Percentiles rank a stretch among this genome's conserved stretches.
These are phyloP conservation scores for Yamadazyma spencermartinsiae DNA, from an alignment of 1,139 yeast genomes.

Conservation along the genomic window DNA sequence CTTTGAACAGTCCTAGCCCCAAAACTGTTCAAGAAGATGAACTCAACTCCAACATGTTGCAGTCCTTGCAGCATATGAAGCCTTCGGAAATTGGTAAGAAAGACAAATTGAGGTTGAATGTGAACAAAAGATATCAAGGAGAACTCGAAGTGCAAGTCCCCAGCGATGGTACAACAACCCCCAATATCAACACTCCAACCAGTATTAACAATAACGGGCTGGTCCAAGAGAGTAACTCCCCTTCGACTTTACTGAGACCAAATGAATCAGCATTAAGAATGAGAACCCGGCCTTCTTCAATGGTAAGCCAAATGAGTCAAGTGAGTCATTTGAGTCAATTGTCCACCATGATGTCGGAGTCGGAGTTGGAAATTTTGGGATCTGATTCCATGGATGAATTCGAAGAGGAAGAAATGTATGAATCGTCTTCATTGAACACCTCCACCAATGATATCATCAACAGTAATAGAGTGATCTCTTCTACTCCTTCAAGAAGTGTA, in stretches of 20 bases:
- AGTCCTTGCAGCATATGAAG: not conserved
- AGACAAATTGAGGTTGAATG: not conserved
- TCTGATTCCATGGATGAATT: slow-evolving; percentile 49
- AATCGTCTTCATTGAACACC: slow-evolving; percentile 16
- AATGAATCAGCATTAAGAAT: slow-evolving; percentile 5
- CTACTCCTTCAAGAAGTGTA: slow-evolving; percentile 1
- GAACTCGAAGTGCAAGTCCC: not conserved
- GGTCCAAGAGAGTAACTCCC: slow-evolving; percentile 3
- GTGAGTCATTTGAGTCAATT: slow-evolving; percentile 57
- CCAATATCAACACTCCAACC: slow-evolving; percentile 3
- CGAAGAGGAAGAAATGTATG: slow-evolving; percentile 32
- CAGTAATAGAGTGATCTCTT: slow-evolving; percentile 4
- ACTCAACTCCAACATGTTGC: not conserved
- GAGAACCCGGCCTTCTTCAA: slow-evolving; percentile 61
- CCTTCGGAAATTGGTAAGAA: not conserved
- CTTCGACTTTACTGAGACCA: slow-evolving; percentile 3
- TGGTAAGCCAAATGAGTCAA: slow-evolving; percentile 63
- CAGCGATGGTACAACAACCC: not conserved
- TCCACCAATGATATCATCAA: slow-evolving; percentile 13
- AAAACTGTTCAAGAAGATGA: slow-evolving; percentile 14
- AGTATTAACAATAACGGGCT: slow-evolving; percentile 3
- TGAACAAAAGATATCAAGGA: not conserved
- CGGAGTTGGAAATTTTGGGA: slow-evolving; percentile 43
- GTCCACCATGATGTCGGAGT: slow-evolving; percentile 50
- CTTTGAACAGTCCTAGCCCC: slow-evolving; percentile 18